Base-by-base conservation (phyloP, 169 alveolate genomes). In the Perkinsus olseni region DNA sequence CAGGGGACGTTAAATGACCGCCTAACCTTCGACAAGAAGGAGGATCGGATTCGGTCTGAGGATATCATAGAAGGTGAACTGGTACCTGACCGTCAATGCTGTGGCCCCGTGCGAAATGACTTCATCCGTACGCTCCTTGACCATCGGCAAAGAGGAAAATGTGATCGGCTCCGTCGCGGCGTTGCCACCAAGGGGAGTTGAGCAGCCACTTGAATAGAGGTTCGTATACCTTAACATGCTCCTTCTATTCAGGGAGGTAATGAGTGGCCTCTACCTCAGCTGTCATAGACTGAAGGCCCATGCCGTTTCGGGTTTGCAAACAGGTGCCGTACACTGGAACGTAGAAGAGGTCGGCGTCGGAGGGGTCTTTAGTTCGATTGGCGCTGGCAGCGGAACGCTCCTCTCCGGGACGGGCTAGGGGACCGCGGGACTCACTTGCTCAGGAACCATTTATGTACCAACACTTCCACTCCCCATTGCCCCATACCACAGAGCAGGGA, bases 381-480 rank as follows among this genome's bases (percentile, higher is more conserved):
- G 28, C 8, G 39, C 74, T 40, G 38, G n/a, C n/a, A n/a, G n/a
- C n/a, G 39, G 37, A 31, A n/a, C n/a, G 36, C 40, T 21, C 39
- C 0, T 4, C 92, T 45, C 62, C 62, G 62, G 17, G 62, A 45
- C 24, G 17, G 6, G 62, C 17, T 45, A 17, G 17, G 62, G 6
- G 17, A 10, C 62, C n/a, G n/a, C n/a, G n/a, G n/a, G 62, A 45
- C 17, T 17, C 17, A 45, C 62, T 45, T 45, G 62, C 62, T 45
- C 17, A 45, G 62, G 17, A 45, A 45, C 62, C 62, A 45, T 45
- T 45, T 45, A 17, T 45, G 62, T 17, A 91, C 39, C 74, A 91
- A 38, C 74, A 91, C 92, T 74, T 91, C 92, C 34, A 74, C 48
- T 21, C 92, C 92, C 92, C 92, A 91, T 38, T 91, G 92, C 39